Evolutionary conservation across 2,329 filamentous ascomycete genomes (phyloP).

Genomic region (Annulohypoxylon truncatum): DNA sequence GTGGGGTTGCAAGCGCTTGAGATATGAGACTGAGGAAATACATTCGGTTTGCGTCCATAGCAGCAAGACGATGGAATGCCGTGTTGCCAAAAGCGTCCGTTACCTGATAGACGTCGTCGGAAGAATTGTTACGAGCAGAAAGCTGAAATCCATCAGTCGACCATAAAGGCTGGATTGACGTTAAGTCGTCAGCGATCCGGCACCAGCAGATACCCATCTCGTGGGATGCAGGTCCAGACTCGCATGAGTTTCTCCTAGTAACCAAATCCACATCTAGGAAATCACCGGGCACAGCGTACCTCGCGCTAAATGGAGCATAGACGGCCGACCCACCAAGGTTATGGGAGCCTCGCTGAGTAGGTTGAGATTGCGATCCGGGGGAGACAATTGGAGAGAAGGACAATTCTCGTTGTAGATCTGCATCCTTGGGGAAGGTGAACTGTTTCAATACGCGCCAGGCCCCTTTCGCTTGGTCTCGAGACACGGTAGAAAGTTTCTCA

Average conservation of each 20-base stretch:
- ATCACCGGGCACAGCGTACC: slow-evolving; percentile 61
- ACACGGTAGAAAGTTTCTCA: slow-evolving; percentile 41
- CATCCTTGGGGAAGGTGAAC: slow-evolving; percentile 47
- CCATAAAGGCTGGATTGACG: slow-evolving; percentile 28
- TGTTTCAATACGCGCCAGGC: slow-evolving; percentile 45
- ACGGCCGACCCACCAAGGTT: slow-evolving; percentile 24
- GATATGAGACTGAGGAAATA: slow-evolving; percentile 41
- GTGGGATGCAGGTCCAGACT: slow-evolving; percentile 46
- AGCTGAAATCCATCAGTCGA: slow-evolving; percentile 38
- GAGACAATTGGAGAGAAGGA: slow-evolving; percentile 31
- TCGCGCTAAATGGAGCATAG: slow-evolving; percentile 46
- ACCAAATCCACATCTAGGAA: slow-evolving; percentile 54
- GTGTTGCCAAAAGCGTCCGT: slow-evolving; percentile 65
- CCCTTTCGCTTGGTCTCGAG: slow-evolving; percentile 40
- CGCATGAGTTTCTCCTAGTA: slow-evolving; percentile 17
- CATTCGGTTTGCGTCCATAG: slow-evolving; percentile 27
- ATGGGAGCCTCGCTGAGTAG: background rate
- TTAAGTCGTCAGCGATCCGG: slow-evolving; percentile 42
- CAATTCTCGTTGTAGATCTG: slow-evolving; percentile 34
- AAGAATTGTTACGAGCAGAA: slow-evolving; percentile 42
- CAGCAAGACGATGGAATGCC: slow-evolving; percentile 58
- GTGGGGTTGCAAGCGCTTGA: slow-evolving; percentile 27
- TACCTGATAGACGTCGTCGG: slow-evolving; percentile 51
- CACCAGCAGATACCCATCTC: slow-evolving; percentile 51
- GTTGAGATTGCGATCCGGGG: slow-evolving; percentile 12